Conservation (phyloP, 1,284 basidiomycete genomes). For the Ceratobasidium sp. region DNA sequence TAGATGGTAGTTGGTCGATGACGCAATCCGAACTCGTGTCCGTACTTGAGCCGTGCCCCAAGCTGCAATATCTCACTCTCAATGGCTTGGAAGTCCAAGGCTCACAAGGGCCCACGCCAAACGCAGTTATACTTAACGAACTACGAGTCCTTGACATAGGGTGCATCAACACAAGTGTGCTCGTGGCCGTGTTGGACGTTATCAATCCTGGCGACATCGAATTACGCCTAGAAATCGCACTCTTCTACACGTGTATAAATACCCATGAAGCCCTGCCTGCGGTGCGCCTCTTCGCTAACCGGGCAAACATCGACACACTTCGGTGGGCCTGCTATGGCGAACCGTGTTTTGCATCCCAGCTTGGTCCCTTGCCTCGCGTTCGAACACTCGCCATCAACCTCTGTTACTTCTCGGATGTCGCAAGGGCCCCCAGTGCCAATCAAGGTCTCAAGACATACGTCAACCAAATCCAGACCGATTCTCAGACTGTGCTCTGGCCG, state of each 20-base stretch:
- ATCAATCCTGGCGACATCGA: background rate
- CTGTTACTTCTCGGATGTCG: background rate
- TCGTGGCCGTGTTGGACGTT: background rate
- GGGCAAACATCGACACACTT: background rate
- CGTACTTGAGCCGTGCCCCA: background rate
- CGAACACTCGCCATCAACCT: background rate
- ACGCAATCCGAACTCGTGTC: background rate
- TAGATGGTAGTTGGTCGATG: background rate
- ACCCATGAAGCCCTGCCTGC: background rate
- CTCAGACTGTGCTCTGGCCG: background rate
- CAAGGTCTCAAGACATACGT: background rate
- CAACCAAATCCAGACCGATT: background rate
- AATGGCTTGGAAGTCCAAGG: background rate
- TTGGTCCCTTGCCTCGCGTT: background rate
- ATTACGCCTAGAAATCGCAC: background rate
- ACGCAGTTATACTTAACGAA: background rate
- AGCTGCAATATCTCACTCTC: background rate
- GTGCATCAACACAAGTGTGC: background rate
- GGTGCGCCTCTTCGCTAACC: background rate
- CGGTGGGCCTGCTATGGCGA: background rate
- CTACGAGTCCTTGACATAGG: background rate
- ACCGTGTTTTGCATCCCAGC: background rate
- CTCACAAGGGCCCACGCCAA: background rate
- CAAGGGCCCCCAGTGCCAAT: background rate
- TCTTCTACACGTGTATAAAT: background rate